phyloP scores from a whole-genome alignment of 176 grass and related monocot species.

The Otatea glauca region DNA sequence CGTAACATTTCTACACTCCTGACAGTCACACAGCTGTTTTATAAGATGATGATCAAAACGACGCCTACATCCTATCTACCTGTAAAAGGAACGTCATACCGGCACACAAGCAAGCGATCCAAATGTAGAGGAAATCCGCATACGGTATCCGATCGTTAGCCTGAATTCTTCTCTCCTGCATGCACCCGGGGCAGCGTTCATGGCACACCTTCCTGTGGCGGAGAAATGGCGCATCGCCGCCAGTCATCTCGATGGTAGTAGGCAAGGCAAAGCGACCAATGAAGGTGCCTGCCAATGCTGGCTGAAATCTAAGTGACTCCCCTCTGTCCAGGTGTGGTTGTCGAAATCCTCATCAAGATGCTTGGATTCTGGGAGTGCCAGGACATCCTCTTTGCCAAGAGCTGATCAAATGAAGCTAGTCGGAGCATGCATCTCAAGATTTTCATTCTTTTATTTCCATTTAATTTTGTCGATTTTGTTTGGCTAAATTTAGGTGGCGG shows the following conservation, averaged over 20 bases:
- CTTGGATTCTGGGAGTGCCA: constrained; percentile 2
- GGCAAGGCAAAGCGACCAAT: not conserved
- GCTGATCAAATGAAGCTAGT: constrained; percentile 9
- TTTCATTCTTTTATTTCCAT: not conserved
- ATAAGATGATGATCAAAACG: not conserved
- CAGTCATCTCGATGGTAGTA: not conserved
- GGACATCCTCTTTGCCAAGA: constrained; percentile 20
- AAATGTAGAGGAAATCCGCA: constrained; percentile 58
- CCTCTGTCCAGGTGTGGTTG: not conserved
- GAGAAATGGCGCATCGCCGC: constrained; percentile 9
- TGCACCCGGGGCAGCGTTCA: constrained; percentile 61
- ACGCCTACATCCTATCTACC: not conserved
- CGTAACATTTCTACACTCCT: constrained; percentile 1
- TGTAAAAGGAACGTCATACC: constrained; percentile 31
- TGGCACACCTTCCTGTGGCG: constrained; percentile 23
- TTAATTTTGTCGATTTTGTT: not conserved
- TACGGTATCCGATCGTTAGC: constrained; percentile 45
- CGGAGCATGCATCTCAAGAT: constrained; percentile 7
- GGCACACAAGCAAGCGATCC: constrained; percentile 53
- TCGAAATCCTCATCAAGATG: constrained; percentile 30
- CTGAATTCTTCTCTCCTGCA: constrained; percentile 48
- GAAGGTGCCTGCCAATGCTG: not conserved
- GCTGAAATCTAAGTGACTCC: not conserved
- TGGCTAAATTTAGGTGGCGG: constrained; percentile 42
- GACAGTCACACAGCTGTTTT: not conserved